phyloP scores from a whole-genome alignment of 2,329 filamentous ascomycete species.

The Aspergillus proliferans region DNA sequence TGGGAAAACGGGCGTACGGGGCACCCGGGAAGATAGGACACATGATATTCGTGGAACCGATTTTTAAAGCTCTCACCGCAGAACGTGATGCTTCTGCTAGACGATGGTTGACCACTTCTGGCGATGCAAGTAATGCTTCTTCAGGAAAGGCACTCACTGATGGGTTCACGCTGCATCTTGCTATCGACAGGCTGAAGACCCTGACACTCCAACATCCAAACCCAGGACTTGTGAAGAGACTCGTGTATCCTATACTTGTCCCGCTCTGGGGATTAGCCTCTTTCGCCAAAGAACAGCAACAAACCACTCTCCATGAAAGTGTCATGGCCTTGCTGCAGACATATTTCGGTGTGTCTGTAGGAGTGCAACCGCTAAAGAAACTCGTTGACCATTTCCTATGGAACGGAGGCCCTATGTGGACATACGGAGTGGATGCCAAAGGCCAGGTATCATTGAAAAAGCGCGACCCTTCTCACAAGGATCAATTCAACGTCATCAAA shows the following conservation, averaged over 20 bases:
- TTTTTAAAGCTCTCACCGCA: slow-evolving; percentile 33
- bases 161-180: slow-evolving; percentile 21
- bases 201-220: slow-evolving; percentile 39
- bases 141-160: slow-evolving; percentile 17
- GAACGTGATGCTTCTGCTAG: slow-evolving; percentile 19
- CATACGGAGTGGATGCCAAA: slow-evolving; percentile 20
- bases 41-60: slow-evolving; percentile 36
- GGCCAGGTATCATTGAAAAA: slow-evolving; percentile 22
- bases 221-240: slow-evolving; percentile 37
- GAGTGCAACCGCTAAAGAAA: slow-evolving; percentile 29
- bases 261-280: slow-evolving; percentile 38
- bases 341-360: slow-evolving; percentile 37
- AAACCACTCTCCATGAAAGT: slow-evolving; percentile 21
- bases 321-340: slow-evolving; percentile 29
- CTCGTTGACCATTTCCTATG: slow-evolving; percentile 37
- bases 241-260: slow-evolving; percentile 34
- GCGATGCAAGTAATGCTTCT: not conserved
- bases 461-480: slow-evolving; percentile 11
- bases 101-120: slow-evolving; percentile 20
- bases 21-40: slow-evolving; percentile 36
- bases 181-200: slow-evolving; percentile 30
- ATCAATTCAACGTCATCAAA: slow-evolving; percentile 23
- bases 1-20: slow-evolving; percentile 35
- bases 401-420: slow-evolving; percentile 35
- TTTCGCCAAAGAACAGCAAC: slow-evolving; percentile 27